Conservation (phyloP, 805 yeast species). For the Metschnikowia kofuensis region DNA sequence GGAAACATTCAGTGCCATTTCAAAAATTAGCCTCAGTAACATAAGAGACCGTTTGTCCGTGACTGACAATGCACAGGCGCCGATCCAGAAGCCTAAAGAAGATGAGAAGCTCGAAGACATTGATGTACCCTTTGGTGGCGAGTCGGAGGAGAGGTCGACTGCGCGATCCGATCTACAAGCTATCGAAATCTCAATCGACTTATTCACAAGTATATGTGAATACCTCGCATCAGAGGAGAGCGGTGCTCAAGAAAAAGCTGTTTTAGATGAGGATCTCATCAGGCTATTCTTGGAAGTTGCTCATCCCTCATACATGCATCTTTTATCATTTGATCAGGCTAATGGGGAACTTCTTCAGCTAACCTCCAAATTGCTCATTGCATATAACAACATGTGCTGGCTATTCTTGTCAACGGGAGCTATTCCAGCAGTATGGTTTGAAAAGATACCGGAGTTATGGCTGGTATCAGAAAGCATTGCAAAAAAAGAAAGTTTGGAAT, state of each 20-base stretch:
- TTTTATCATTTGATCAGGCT: conserved; percentile 34
- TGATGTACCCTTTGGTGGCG: conserved; percentile 22
- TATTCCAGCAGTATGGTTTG: conserved; percentile 41
- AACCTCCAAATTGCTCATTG: conserved; percentile 54
- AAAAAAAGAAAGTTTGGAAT: conserved; percentile 17
- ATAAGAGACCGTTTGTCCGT: conserved; percentile 12
- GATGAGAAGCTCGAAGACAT: conserved; percentile 21
- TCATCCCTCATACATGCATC: conserved; percentile 34
- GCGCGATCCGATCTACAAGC: conserved; percentile 58
- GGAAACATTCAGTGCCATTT: conserved; percentile 22
- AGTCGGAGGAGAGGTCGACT: conserved; percentile 36
- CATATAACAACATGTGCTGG: conserved; percentile 74
- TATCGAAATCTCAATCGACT: conserved; percentile 69
- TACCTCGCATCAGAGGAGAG: conserved; percentile 34
- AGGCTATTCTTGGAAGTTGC: conserved; percentile 22
- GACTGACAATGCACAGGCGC: conserved; percentile 36
- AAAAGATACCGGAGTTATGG: conserved; percentile 28
- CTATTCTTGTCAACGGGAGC: conserved; percentile 35
- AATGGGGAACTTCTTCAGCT: conserved; percentile 33
- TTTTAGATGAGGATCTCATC: conserved; percentile 19
- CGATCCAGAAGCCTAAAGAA: conserved; percentile 21
- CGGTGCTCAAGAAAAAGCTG: conserved; percentile 21
- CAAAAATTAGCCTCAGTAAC: conserved; percentile 26
- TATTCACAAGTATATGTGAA: conserved; percentile 74
- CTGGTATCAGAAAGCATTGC: conserved; percentile 18